Conservation (phyloP, 73 alveolate species). For the Stentor roeselii region DNA sequence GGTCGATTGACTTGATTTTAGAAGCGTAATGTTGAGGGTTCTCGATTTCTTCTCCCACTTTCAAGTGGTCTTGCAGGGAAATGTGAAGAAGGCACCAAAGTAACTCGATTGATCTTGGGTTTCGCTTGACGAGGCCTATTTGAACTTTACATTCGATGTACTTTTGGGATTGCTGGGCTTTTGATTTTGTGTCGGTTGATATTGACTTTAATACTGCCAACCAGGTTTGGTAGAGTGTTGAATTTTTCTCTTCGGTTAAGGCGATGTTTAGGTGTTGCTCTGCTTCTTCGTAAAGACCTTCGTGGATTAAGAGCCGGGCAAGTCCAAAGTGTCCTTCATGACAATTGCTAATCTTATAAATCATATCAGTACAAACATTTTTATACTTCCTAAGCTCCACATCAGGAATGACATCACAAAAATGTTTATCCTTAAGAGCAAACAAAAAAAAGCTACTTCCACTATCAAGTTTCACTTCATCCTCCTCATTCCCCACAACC, state of each 20-base stretch:
- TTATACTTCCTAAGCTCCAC: not conserved
- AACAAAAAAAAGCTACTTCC: constrained; percentile 8
- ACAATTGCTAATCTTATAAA: constrained; percentile 31
- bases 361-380: constrained; percentile 16
- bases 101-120: not conserved
- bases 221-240: constrained; percentile 35
- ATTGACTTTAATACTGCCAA: constrained; percentile 28
- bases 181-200: not conserved
- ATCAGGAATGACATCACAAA: constrained; percentile 4
- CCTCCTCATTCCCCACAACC: not conserved
- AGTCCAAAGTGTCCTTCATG: constrained; percentile 62
- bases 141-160: not conserved
- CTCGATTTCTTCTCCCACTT: not conserved
- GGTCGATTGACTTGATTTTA: constrained; percentile 28
- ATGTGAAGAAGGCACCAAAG: not conserved
- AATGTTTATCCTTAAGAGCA: not conserved
- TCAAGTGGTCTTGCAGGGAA: not conserved
- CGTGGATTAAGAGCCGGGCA: constrained; percentile 40
- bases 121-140: not conserved
- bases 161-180: not conserved
- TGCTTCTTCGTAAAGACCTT: constrained; percentile 39
- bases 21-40: constrained; percentile 46
- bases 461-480: not conserved
- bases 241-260: not conserved
- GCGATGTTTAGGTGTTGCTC: constrained; percentile 37